Base-by-base conservation (phyloP, 306 rosid genomes). In the Delonix regia region DNA sequence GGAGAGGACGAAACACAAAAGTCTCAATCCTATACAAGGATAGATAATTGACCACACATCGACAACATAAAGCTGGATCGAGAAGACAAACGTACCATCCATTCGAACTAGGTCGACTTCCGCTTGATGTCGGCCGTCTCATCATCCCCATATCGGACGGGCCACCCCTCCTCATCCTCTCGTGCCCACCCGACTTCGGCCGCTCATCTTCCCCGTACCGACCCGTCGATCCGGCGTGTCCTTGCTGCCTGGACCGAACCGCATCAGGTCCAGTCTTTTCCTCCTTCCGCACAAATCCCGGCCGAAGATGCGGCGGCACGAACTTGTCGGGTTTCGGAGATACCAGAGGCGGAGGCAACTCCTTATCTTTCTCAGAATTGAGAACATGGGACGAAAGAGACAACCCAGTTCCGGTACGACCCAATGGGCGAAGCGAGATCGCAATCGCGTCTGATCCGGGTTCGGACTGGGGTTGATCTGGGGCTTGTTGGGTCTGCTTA, bases 301-400 rank as follows among this genome's bases (percentile, higher is more conserved):
- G 96, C 18, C 97, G 84, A 13, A 90, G 97, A 77, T 93, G 97
- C 6, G 97, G 97, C 30, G 96, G 97, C 49, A 93, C 91, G 56
- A 93, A 93, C 77, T 93, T 93, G 13, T 81, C 68, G 9, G 88
- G 69, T 55, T 88, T 92, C 30, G 78, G 75, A 48, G 89, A 76
- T 19, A 48, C 21, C 56, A 71, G 51, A 0, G 33, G 77, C 51
- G 78, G 72, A 2, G 76, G 53, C 69, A 57, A 28, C 7, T 83
- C 85, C 87, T 79, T 86, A 0, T 83, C 86, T 78, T 67, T 83
- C 21, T 79, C 94, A 30, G 4, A 62, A 66, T 69, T 75, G 44
- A 59, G n/a, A 67, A 80, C 59, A 14, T 85, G 77, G 22, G 87
- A 28, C 6, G 85, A 34, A 27, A 80, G 68, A 25, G 83, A 24